A percentile compares a stretch with the other conserved stretches of the same genome.
These are phyloP conservation scores for Zanthoxylum bungeanum DNA, from an alignment of 345 rosid genomes.

Conservation along the genomic window DNA sequence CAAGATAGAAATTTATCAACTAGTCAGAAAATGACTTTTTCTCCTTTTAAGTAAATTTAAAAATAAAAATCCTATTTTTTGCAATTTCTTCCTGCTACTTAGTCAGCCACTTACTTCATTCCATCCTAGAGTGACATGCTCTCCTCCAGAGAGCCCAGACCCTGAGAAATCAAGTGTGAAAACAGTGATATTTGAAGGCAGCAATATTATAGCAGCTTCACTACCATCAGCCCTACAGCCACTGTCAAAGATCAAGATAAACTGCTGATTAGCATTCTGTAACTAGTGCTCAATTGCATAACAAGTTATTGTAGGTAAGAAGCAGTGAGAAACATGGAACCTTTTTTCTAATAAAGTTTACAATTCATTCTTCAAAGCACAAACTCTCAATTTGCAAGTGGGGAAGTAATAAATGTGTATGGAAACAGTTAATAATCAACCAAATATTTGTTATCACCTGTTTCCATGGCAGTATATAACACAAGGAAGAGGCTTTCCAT, in stretches of 20 bases:
- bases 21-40: neutral
- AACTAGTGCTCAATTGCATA: neutral
- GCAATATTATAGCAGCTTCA: slow-evolving; percentile 83
- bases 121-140: slow-evolving; percentile 83
- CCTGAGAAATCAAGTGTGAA: slow-evolving; percentile 93
- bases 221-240: slow-evolving; percentile 97
- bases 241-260: slow-evolving; percentile 45
- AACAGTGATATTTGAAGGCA: slow-evolving; percentile 86
- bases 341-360: neutral
- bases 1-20: neutral
- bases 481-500: slow-evolving; percentile 82
- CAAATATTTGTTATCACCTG: slow-evolving; percentile 49
- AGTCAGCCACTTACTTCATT: slow-evolving; percentile 55
- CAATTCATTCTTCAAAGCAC: neutral
- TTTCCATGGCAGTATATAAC: slow-evolving; percentile 98
- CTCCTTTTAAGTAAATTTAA: neutral
- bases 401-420: neutral
- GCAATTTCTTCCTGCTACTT: slow-evolving; percentile 9
- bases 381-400: neutral
- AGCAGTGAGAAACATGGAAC: neutral
- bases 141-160: slow-evolving; percentile 85
- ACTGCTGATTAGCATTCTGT: slow-evolving; percentile 15
- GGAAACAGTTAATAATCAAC: slow-evolving; percentile 45
- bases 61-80: neutral
- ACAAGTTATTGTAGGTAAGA: neutral